Base-by-base conservation (phyloP, 2,329 filamentous ascomycete species). In the Cladophialophora carrionii region DNA sequence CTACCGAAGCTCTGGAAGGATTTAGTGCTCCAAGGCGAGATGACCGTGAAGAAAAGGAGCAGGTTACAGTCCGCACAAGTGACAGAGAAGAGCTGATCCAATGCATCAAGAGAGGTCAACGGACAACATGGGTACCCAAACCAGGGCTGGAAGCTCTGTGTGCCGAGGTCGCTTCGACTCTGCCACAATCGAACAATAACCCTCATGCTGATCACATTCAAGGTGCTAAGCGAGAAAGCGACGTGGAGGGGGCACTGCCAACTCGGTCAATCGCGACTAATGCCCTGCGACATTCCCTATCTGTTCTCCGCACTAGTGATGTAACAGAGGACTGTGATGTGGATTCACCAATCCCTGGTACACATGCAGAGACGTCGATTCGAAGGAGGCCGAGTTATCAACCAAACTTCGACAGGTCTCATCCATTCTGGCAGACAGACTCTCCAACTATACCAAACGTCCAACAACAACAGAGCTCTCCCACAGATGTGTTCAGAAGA, bases 11-110 rank as follows among this genome's bases (percentile, higher is more conserved):
- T 37, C 12, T 17, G 41, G 53, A 54, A 24, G 31, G 52, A 22
- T 53, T 26, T 17, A 57, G 3, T 34, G 41, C n/a, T 31, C 22
- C 34, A 5, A 17, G 46, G 26, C n/a, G 32, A 54, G 54, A 67
- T 8, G 43, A 55, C 17, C 20, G 24, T 54, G 5, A 29, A 37
- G 56, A 55, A 1, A 20, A 58, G 6, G 48, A 62, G 12, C 31
- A 31, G n/a, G 54, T 48, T 17, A 24, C 57, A 10, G 61, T 72
- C 26, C 55, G 62, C 24, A 71, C 70, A 2, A 76, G 74, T 65
- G 87, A 92, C 75, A 85, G 93, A 69, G 87, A 87, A 63, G 89
- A 93, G 76, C 81, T 96, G 72, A 97, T 98, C 63, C 86, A 92
- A 77, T 85, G 88, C 69, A 83, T 97, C 70, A 97, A 97, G 79